Evolutionary conservation across 2,329 filamentous ascomycete genomes (phyloP), one percentile per base, ranked within the genome.

Genomic region (Neofusicoccum ribis): DNA sequence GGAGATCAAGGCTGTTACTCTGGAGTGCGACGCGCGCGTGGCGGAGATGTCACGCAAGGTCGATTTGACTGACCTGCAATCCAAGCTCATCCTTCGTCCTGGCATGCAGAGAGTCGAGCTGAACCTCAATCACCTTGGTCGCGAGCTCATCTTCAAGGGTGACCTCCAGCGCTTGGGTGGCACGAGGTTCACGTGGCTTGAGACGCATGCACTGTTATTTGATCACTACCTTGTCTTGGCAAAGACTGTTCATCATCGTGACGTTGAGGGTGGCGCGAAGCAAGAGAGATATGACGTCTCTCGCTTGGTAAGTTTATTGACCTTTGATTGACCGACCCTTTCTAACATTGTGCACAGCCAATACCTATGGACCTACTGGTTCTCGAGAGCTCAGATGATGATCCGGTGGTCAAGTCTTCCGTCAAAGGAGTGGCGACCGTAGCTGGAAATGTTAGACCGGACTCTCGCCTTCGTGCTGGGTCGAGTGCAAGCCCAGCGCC

Each of bases 301-400:
- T 0, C 93, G 96, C 77, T 85, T 96, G 78, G 89, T 90, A 78
- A 79, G 85, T 69, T 44, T 36, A 20, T 31, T n/a, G 41, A n/a
- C 15, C 36, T 49, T n/a, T 50, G 39, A 59, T 56, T 58, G 5
- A 51, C 23, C 3, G 9, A 3, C 14, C 9, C 17, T 6, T 52
- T 14, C 47, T 64, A 7, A 64, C 61, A 20, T 54, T 15, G 20
- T 41, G 31, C 37, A 11, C 60, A 90, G 82, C 92, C 91, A 6
- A 97, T 99, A 68, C 95, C 95, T 0, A 99, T 99, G 94, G 93
- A 96, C 71, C 83, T 99, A 2, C 83, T 99, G 31, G 91, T 96
- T 58, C 83, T 99, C 0, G 96, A 99, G 78, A 97, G 91, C 75
- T 89, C 91, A 70, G 92, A 94, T 69, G 96, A 99, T 69, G 92